Evolutionary conservation across 306 rosid genomes (phyloP), one percentile per base, ranked within the genome.

Genomic region (Cucurbita pepo): DNA sequence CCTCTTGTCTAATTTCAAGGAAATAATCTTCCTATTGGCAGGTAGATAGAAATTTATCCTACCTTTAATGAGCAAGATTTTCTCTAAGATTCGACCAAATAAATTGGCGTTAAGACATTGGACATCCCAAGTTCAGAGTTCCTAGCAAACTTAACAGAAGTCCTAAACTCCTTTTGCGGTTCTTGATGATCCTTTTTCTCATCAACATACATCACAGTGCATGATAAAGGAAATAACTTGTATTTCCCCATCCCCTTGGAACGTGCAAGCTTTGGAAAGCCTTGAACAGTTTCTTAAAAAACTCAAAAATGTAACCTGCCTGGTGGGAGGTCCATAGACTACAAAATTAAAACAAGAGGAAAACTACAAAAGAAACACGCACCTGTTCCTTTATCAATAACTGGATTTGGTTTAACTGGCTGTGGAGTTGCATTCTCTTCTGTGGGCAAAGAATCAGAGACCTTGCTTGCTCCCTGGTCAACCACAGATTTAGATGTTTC

Each of bases 321-420:
- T n/a, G 22, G 40, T n/a, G 52, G 60, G 25, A 36, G 25, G 62
- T 36, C 16, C 50, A 69, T 57, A 69, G 37, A 50, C 52, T 69
- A 38, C 53, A 43, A 67, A 5, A 38, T 45, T 61, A 59, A 8
- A 34, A 16, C n/a, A 18, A 74, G 76, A 65, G 79, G 70, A 73
- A 64, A 67, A 54, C 18, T 40, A 18, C 4, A 55, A 55, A 19
- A 21, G 34, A 58, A 22, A 75, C 45, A 65, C 54, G 74, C 72
- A 78, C 79, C 83, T 77, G 85, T 77, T 76, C 76, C 81, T 75
- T 72, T 82, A 78, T 76, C 87, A 43, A 81, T 47, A 22, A 55
- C 79, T 75, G 86, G 61, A 77, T 63, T 81, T 12, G 84, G 73
- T 76, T 55, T 40, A 64, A 78, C 81, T 69, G 86, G 84, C 57